Evolutionary conservation across 345 rosid genomes (phyloP), one percentile per base, ranked within the genome.

Genomic region (Lagerstroemia speciosa): DNA sequence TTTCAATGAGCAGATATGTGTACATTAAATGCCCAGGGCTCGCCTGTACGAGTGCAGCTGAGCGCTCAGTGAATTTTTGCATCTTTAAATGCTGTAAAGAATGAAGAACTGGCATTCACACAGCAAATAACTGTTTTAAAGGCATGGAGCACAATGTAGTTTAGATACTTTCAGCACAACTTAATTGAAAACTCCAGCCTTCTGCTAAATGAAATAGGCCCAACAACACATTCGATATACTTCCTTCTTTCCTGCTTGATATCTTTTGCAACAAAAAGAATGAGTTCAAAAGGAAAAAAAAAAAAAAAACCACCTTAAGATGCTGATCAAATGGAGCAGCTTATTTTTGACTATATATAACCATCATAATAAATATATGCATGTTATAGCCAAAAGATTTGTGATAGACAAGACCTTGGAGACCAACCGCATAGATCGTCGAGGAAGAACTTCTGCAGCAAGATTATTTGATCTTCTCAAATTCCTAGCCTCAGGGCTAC

Each of bases 381-480:
- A 26, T 53, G 24, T 6, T 26, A 53, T 26, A 30, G 60, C 60
- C 29, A 53, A 58, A 30, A 58, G 63, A 26, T 27, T 58, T 4
- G 19, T 15, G 14, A 30, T 10, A 14, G 63, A 58, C 34, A 58
- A 58, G 37, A 69, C 94, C 92, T 90, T 82, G 69, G 82, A 79
- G 68, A 80, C 81, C 69, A 84, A 87, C 74, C 85, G 82, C 80
- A 43, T 79, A 69, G 90, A 88, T 77, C 89, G 80, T 81, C 89
- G 80, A 22, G 83, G 87, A 72, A 71, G 70, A n/a, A 69, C 81
- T 70, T 76, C 74, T 60, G 66, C 75, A 62, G 71, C 24, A 30
- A 67, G 72, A 69, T 58, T 78, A 69, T 77, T 78, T 17, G 63
- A 20, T 69, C 80, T 77, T 70, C 84, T 78, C 40, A 76, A 72